phyloP scores from a whole-genome alignment of 176 grass and related monocot genomes.

The Aegilops umbellulata region DNA sequence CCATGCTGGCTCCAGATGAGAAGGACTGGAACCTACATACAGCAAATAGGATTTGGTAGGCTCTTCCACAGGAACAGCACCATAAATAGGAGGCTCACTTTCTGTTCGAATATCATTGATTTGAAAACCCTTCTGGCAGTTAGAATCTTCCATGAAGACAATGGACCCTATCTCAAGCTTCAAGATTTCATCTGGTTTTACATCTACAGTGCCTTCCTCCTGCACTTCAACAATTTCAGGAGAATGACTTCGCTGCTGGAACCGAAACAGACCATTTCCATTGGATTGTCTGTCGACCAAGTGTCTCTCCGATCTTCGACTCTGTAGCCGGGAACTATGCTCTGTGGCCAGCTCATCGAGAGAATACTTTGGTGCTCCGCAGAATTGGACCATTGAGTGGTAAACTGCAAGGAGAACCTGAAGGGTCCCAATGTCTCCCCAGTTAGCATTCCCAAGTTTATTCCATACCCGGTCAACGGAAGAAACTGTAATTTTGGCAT shows the following conservation, averaged over 20 bases:
- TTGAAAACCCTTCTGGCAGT: constrained; percentile 70
- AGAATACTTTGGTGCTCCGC: constrained; percentile 70
- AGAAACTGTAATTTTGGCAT: constrained; percentile 79
- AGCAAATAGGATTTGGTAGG: constrained; percentile 60
- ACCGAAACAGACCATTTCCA: constrained; percentile 66
- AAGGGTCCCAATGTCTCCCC: constrained; percentile 89
- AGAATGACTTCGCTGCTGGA: constrained; percentile 74
- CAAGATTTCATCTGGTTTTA: constrained; percentile 65
- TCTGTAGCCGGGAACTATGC: constrained; percentile 84
- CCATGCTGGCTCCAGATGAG: constrained; percentile 87
- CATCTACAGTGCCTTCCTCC: constrained; percentile 51
- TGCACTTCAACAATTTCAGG: constrained; percentile 95
- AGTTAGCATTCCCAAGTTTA: constrained; percentile 98
- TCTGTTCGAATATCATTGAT: constrained; percentile 70
- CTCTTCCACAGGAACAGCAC: constrained; percentile 66
- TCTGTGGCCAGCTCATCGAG: constrained; percentile 78
- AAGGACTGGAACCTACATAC: constrained; percentile 80
- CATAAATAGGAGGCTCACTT: constrained; percentile 73
- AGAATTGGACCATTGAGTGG: constrained; percentile 84
- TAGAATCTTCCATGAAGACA: constrained; percentile 76
- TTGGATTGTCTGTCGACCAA: constrained; percentile 66
- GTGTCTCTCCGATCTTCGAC: constrained; percentile 92
- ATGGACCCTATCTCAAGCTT: constrained; percentile 81
- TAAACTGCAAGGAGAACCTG: constrained; percentile 85
- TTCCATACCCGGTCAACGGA: constrained; percentile 88